Conservation (phyloP, 176 grass and related monocot genomes). For the Alloteropsis semialata region DNA sequence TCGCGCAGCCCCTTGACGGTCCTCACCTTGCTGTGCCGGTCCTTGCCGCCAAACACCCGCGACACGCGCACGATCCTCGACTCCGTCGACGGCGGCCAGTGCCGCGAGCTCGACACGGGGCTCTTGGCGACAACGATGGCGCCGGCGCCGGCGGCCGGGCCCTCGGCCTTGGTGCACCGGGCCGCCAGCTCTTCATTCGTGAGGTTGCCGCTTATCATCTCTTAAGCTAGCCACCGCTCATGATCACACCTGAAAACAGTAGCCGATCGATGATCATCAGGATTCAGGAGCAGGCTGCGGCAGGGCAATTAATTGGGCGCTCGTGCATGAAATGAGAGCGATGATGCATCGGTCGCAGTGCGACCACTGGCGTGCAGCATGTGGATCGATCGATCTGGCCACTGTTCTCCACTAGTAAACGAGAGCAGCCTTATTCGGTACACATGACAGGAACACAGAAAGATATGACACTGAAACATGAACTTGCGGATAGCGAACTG, state of each 20-base stretch:
- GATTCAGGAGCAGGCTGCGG: not conserved
- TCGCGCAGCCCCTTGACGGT: conserved; percentile 84
- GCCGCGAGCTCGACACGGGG: conserved; percentile 34
- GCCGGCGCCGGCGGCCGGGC: not conserved
- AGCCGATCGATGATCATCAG: not conserved
- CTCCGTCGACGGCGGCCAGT: conserved; percentile 67
- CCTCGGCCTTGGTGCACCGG: conserved; percentile 29
- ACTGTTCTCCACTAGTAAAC: conserved; percentile 7
- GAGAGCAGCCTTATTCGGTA: conserved; percentile 15
- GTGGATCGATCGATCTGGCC: not conserved
- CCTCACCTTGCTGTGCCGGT: conserved; percentile 92
- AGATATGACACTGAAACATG: conserved; percentile 11
- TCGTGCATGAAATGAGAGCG: conserved; percentile 53
- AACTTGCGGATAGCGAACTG: conserved; percentile 4
- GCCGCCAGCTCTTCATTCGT: conserved; percentile 24
- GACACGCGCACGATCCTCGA: conserved; percentile 92
- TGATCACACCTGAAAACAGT: conserved; percentile 33
- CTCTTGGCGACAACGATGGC: not conserved
- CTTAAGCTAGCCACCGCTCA: conserved; percentile 10
- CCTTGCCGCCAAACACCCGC: conserved; percentile 87
- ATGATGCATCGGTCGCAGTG: conserved; percentile 7
- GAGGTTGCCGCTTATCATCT: conserved; percentile 45
- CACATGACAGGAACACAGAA: conserved; percentile 6
- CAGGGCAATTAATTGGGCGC: not conserved
- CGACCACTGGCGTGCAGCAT: not conserved